Base-by-base conservation (phyloP, 345 rosid genomes). In the Arabis alpina region DNA sequence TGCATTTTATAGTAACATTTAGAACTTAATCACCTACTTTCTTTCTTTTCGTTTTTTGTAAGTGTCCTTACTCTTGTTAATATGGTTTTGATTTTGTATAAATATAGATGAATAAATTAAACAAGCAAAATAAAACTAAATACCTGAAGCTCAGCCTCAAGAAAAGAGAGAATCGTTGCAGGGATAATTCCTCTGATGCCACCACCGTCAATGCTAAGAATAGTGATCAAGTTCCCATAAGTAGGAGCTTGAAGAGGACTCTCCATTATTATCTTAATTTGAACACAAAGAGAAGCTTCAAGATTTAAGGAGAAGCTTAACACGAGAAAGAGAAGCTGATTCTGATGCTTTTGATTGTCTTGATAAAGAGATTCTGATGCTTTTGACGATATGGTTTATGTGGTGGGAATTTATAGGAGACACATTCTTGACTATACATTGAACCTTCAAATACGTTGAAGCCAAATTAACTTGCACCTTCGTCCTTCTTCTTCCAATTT, bases 131-230 rank as follows among this genome's bases (percentile, higher is more conserved):
- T 28, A 27, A 53, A 34, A 34, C 37, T 34, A 53, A 54, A 12
- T 62, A 85, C 90, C 86, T 86, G 90, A 59, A 88, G 86, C 64
- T 86, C 77, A 2, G 86, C 68, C 66, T 88, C 93, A 8, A 88
- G 66, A 51, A 81, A 80, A 25, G 75, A 73, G 13, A 88, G 90
- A 9, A 88, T 80, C 10, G 79, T 80, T 45, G 75, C 88, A 0
- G 90, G 90, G 24, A 88, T 82, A 24, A 88, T 57, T 40, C 90
- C 93, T 77, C 90, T 73, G 3, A 85, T 76, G 3, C 93, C 93
- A 8, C 93, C 90, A 1, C 93, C 93, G 16, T 88, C 90, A 8
- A 86, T 86, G 76, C 87, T 82, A n/a, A 88, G 90, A 58, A 88
- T 30, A 10, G 87, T 88, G 47, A 88, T 54, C 13, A 76, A 49